Base-by-base conservation (phyloP, 129 eudicot genomes). In the Chrysanthemum seticuspe region DNA sequence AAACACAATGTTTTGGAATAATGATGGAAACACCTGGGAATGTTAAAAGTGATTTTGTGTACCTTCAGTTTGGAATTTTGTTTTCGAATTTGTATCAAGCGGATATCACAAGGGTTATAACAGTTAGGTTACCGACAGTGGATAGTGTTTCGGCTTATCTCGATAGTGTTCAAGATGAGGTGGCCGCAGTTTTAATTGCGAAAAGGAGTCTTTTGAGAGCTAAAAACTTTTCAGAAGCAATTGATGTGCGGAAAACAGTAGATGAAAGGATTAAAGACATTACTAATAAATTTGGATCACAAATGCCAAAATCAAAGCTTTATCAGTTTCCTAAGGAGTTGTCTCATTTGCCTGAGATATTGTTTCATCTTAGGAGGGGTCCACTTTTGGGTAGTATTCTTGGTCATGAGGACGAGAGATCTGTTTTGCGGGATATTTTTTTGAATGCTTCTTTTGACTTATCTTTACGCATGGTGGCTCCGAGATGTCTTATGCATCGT, bases 361-460 rank as follows among this genome's bases (percentile, higher is more conserved):
- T 94, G 14, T 94, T 94, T 81, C 98, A 94, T 86, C 96, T 90
- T 5, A 87, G 96, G 72, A 79, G 97, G 85, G 97, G 98, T 5
- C 97, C 98, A n/a, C 92, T 94, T 61, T 74, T 94, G 67, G 98
- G 98, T 55, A 86, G 90, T 77, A 90, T 94, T 57, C 65, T 94
- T 40, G 97, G 97, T 61, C 98, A 94, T 83, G 98, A 90, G 82
- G 98, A 94, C 51, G 98, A 94, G 84, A 87, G 98, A 75, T 90
- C 93, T 70, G 98, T 94, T 18, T 78, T 94, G 84, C 82, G 97
- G 82, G 86, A 83, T 62, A 81, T 94, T 66, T 94, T 94, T 70
- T 75, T 94, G 66, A 90, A 94, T 84, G 96, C 94, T 3, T 83
- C 94, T 16, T 94, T 90, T 83, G 99, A 94, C 78, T 82, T 94